A percentile compares a stretch with the other conserved stretches of the same genome.
These are phyloP conservation scores for Penicillium waksmanii DNA, from an alignment of 495 filamentous ascomycete species.

Conservation along the genomic window DNA sequence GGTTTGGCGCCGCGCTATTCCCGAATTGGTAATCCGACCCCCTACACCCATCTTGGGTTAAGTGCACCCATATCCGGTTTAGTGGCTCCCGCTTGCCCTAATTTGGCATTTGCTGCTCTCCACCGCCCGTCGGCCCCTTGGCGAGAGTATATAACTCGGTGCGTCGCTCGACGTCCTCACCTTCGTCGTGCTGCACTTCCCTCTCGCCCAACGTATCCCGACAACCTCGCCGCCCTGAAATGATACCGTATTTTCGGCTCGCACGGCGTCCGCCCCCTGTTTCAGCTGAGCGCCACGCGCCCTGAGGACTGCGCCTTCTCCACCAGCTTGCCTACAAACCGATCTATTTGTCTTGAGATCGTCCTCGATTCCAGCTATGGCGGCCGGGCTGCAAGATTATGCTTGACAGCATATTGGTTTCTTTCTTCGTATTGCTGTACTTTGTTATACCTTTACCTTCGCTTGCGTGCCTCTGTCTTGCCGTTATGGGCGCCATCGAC, in stretches of 20 bases:
- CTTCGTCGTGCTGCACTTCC: constrained; percentile 6
- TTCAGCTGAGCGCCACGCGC: constrained; percentile 12
- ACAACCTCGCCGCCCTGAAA: constrained; percentile 14
- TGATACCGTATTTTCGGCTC: constrained; percentile 20
- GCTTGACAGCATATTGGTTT: neutral
- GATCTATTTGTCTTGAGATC: constrained; percentile 2
- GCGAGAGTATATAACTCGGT: constrained; percentile 19
- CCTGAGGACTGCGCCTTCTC: constrained; percentile 8
- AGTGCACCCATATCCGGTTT: constrained; percentile 6
- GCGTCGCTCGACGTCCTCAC: constrained; percentile 22
- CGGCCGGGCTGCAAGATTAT: neutral
- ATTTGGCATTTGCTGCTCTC: neutral
- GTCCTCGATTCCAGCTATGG: constrained; percentile 5
- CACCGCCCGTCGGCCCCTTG: neutral
- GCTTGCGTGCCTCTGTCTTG: neutral
- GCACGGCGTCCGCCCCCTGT: constrained; percentile 16
- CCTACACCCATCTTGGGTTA: neutral
- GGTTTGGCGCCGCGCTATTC: constrained; percentile 10
- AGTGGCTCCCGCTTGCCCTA: constrained; percentile 11
- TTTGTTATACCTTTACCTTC: neutral
- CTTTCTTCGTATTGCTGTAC: constrained; percentile 1
- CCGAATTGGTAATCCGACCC: constrained; percentile 1
- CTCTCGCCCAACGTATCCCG: constrained; percentile 12
- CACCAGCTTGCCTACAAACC: constrained; percentile 7
- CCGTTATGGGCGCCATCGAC: constrained; percentile 6